phyloP scores from a whole-genome alignment of 2,329 filamentous ascomycete species.

The Stachybotrys chartarum region DNA sequence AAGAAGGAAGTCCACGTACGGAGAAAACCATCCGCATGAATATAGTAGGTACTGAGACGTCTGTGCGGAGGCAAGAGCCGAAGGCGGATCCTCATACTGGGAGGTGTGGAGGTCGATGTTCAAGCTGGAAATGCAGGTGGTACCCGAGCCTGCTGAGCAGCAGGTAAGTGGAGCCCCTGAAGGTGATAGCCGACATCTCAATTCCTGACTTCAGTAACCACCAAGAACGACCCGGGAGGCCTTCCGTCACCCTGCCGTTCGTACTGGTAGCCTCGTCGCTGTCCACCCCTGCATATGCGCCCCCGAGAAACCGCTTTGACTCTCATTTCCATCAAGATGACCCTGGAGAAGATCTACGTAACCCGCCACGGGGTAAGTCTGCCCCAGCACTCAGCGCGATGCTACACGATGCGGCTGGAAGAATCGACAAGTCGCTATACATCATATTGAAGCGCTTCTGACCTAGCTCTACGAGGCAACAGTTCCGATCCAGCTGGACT shows the following conservation, averaged over 20 bases:
- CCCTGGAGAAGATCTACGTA: slow-evolving; percentile 66
- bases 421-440: neutral
- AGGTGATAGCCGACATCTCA: neutral
- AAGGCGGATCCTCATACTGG: no score
- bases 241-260: neutral
- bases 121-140: neutral
- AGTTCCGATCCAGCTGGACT: slow-evolving; percentile 89
- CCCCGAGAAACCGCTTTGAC: neutral
- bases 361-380: slow-evolving; percentile 67
- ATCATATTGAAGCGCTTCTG: neutral
- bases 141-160: no score
- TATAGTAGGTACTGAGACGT: no score
- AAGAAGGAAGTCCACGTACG: no score
- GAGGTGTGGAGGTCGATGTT: no score
- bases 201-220: neutral
- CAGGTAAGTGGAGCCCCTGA: neutral
- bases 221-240: neutral
- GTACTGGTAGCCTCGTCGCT: no score
- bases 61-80: no score
- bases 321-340: slow-evolving; percentile 36
- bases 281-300: neutral
- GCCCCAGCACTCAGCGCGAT: neutral
- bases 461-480: slow-evolving; percentile 8
- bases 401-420: neutral
- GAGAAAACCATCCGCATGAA: no score